Percentiles rank a stretch among this genome's conserved stretches.
Conservation (phyloP, 148 eudicot genomes). For the Limonium bicolor region DNA sequence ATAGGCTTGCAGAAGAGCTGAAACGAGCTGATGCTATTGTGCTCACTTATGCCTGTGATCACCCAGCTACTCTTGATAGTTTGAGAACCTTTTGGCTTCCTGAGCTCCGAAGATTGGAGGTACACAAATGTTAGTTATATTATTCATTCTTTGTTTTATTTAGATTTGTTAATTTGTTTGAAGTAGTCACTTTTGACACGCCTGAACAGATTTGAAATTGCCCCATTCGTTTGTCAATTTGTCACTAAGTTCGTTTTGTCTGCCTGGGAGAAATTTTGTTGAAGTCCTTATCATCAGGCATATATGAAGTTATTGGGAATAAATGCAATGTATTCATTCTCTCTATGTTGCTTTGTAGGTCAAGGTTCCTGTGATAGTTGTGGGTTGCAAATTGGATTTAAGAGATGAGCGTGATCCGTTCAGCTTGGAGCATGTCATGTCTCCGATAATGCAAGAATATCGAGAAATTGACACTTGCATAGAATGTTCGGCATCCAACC, state of each 20-base stretch:
- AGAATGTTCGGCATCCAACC: constrained; percentile 73
- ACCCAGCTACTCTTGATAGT: constrained; percentile 57
- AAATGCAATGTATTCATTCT: neutral
- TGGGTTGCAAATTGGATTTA: constrained; percentile 87
- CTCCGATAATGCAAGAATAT: constrained; percentile 92
- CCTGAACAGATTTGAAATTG: no score
- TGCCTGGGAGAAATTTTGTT: neutral
- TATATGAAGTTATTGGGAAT: neutral
- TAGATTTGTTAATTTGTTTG: neutral
- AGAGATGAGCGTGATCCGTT: constrained; percentile 65
- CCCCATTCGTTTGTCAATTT: no score
- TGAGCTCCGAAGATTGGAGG: constrained; percentile 87
- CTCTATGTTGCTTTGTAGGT: constrained; percentile 31
- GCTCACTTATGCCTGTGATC: constrained; percentile 90
- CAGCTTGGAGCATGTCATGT: constrained; percentile 84
- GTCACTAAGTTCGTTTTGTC: neutral
- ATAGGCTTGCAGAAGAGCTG: constrained; percentile 63
- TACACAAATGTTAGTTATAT: constrained; percentile 11
- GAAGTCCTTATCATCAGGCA: no score
- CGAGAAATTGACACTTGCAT: constrained; percentile 96
- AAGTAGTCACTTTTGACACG: no score
- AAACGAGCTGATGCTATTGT: constrained; percentile 87
- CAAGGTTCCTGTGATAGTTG: constrained; percentile 87
- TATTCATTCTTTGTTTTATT: neutral
- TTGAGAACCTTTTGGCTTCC: constrained; percentile 93